Evolutionary conservation across 2,329 filamentous ascomycete genomes (phyloP), one percentile per base, ranked within the genome.

Genomic region (Aotearoamyces nothofagi): DNA sequence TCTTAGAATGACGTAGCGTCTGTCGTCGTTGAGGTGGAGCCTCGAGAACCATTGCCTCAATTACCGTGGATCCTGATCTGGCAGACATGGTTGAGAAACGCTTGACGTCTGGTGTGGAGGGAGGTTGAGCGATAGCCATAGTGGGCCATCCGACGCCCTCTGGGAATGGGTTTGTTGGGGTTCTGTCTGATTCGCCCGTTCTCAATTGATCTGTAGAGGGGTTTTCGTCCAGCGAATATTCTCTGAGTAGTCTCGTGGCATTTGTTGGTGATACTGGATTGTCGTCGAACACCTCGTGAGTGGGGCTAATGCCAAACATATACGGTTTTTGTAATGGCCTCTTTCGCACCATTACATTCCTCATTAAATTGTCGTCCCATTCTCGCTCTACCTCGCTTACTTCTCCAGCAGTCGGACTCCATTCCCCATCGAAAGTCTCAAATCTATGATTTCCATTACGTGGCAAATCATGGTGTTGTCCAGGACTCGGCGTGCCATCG

Each of bases 1-100:
- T 76, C 39, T 59, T 66, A 8, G 72, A 62, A 44, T 77, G 71
- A 4, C 72, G 63, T 33, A 78, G 48, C 5, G 69, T 76, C 41
- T 62, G 61, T 32, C 54, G 60, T 25, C 58, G 35, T 29, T 55
- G 59, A 9, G 60, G 57, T 17, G 55, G 49, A 1, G 52, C 52
- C 23, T 69, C 63, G n/a, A 74, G 54, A 19, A 73, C 49, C 25
- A 70, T 56, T 4, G 67, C 68, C 43, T 69, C 69, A 7, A 74
- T 57, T 4, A 72, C 56, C 0, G 67, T 67, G 10, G 69, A 72
- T 2, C 57, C 53, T 11, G 69, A 73, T 32, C 54, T 62, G 2
- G 58, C 58, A 5, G 69, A 74, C 42, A 66, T 58, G 9, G 56
- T 56, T 5, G 69, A 74, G 14, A 60, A 56, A 20, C 66, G 58